Evolutionary conservation across 495 filamentous ascomycete species (phyloP).

Genomic region (Penicillium paradoxum): DNA sequence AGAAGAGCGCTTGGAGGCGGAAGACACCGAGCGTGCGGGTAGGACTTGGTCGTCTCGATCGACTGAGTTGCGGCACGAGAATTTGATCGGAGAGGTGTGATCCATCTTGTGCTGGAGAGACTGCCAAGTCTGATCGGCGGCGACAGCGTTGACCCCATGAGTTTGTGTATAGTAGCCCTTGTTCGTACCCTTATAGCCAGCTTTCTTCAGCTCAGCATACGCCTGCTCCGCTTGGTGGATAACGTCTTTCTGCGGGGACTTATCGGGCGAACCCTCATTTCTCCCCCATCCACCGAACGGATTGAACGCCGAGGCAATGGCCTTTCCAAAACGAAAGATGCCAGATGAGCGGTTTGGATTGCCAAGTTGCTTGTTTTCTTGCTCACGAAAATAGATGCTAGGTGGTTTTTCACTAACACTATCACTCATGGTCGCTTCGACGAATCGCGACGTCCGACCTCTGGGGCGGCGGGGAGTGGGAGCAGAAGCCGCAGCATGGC

Average conservation of each 20-base stretch:
- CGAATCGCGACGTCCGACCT: slow-evolving; percentile 56
- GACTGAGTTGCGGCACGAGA: background rate
- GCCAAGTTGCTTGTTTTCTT: slow-evolving; percentile 25
- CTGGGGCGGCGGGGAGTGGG: slow-evolving; percentile 17
- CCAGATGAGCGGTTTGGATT: slow-evolving; percentile 34
- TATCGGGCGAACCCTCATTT: slow-evolving; percentile 19
- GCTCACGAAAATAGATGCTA: slow-evolving; percentile 47
- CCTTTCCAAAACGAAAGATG: slow-evolving; percentile 57
- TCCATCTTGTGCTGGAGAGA: slow-evolving; percentile 36
- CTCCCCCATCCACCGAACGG: slow-evolving; percentile 46
- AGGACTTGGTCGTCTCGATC: background rate
- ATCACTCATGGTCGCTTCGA: slow-evolving; percentile 76
- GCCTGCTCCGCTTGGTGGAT: slow-evolving; percentile 49
- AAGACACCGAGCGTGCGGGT: slow-evolving; percentile 18
- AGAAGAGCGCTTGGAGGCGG: slow-evolving; percentile 32
- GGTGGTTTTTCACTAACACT: slow-evolving; percentile 65
- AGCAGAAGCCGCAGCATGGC: slow-evolving; percentile 14
- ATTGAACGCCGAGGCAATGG: slow-evolving; percentile 51
- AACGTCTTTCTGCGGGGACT: slow-evolving; percentile 32
- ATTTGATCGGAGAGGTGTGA: slow-evolving; percentile 12
- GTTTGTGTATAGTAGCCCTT: slow-evolving; percentile 35
- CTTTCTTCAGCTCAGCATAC: slow-evolving; percentile 58
- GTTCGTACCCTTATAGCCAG: slow-evolving; percentile 48
- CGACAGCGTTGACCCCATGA: slow-evolving; percentile 15
- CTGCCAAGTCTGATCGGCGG: slow-evolving; percentile 39